These are phyloP conservation scores for Xylaria palmicola DNA, from an alignment of 495 filamentous ascomycete species.

Conservation along the genomic window DNA sequence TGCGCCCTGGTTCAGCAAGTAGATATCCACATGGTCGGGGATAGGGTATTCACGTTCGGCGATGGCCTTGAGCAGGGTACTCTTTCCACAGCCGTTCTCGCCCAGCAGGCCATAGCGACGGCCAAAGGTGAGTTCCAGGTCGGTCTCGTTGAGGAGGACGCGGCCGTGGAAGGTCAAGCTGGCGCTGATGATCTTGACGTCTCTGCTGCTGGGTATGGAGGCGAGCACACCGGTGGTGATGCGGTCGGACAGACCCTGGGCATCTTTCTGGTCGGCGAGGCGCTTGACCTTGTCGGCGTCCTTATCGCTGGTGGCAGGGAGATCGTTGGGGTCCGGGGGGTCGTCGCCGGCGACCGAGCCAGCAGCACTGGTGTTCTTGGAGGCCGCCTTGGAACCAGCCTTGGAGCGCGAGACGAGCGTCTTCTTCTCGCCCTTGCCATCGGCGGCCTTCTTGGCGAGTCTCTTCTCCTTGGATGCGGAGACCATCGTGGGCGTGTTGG, in stretches of 20 bases:
- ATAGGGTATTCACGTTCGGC: slow-evolving; percentile 90
- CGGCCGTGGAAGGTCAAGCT: slow-evolving; percentile 96
- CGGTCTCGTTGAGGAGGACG: slow-evolving; percentile 90
- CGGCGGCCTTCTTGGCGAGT: slow-evolving; percentile 88
- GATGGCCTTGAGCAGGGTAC: slow-evolving; percentile 93
- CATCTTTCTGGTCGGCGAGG: slow-evolving; percentile 80
- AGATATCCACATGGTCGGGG: slow-evolving; percentile 96
- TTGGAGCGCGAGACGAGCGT: slow-evolving; percentile 66
- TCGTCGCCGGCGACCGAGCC: slow-evolving; percentile 71
- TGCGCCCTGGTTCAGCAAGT: slow-evolving; percentile 97
- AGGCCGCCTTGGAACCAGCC: slow-evolving; percentile 62
- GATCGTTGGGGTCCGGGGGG: slow-evolving; percentile 56
- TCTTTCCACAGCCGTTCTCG: slow-evolving; percentile 99
- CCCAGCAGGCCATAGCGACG: slow-evolving; percentile 93
- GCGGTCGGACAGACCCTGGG: slow-evolving; percentile 92
- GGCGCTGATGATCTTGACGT: slow-evolving; percentile 93
- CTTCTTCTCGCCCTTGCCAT: slow-evolving; percentile 68
- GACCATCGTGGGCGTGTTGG: slow-evolving; percentile 72
- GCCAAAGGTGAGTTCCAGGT: slow-evolving; percentile 88
- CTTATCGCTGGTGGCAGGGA: slow-evolving; percentile 66
- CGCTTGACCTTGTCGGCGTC: slow-evolving; percentile 78
- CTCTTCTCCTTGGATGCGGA: slow-evolving; percentile 98
- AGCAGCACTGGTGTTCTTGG: slow-evolving; percentile 63
- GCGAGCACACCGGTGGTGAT: slow-evolving; percentile 97
- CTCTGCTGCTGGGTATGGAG: slow-evolving; percentile 76